Evolutionary conservation across 1,284 basidiomycete genomes (phyloP), one percentile per base, ranked within the genome.

Genomic region (Porphyrellus sp.): DNA sequence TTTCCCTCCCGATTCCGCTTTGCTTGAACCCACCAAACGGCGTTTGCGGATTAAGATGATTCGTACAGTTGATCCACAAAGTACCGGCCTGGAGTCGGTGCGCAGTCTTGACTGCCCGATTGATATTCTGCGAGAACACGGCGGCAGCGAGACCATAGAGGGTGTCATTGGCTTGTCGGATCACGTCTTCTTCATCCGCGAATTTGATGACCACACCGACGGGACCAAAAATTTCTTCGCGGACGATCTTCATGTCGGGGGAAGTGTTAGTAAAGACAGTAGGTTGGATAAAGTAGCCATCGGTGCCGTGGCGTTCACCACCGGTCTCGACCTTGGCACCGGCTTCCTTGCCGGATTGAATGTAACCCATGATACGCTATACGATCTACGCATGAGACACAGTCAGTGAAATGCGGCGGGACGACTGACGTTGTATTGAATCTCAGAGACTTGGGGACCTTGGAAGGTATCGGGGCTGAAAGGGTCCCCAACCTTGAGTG

Each of bases 21-120:
- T 88, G 82, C 80, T 95, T 96, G 82, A 80, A 95, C 28, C 93
- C 93, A 56, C 93, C 92, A 70, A 95, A 95, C 1, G 91, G 89
- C 34, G 90, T 75, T 50, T 79, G 76, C 8, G 81, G 69, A 64
- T 86, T 72, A 18, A 89, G 69, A 63, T 78, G 73, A 72, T 90
- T 91, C 61, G 79, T 78, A 58, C 83, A 89, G 77, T 95, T 94
- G 62, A 91, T 71, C 83, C 85, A 91, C 2, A 82, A 82, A 8
- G 91, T 93, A 31, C 94, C 94, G 4, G 92, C 91, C 62, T 91
- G 81, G 57, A 98, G 76, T 59, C 73, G 78, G 71, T 91, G 82
- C 8, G 91, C 88, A 8, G 87, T 85, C 51, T 79, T 74, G 58
- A 96, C 72, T 1, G 89, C 93, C 23, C 85, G 78, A 56, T 80